These are phyloP conservation scores for Cordyceps farinosa DNA, from an alignment of 2,329 filamentous ascomycete species.

Conservation along the genomic window DNA sequence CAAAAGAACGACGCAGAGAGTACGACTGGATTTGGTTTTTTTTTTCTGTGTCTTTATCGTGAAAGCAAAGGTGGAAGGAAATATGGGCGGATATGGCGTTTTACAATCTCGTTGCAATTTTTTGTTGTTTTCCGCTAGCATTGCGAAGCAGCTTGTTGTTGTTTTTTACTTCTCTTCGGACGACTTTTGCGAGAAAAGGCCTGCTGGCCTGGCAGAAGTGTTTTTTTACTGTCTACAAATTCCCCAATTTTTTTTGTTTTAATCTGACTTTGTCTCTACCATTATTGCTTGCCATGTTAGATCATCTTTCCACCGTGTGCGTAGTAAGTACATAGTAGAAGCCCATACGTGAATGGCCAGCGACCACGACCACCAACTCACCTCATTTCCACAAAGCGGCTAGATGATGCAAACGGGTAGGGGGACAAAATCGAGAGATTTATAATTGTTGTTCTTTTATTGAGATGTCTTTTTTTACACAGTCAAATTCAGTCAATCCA, in stretches of 20 bases:
- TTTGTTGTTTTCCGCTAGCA: conserved; percentile 12
- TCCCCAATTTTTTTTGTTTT: not conserved
- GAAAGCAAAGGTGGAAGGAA: not conserved
- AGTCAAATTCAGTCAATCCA: not conserved
- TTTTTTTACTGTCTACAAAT: not conserved
- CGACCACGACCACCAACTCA: too few relatives aligned
- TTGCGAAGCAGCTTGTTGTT: conserved; percentile 8
- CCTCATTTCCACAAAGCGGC: too few relatives aligned
- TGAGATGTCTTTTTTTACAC: not conserved
- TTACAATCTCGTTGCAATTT: conserved; percentile 14
- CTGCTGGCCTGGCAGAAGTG: not conserved
- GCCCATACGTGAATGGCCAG: too few relatives aligned
- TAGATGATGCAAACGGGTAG: too few relatives aligned
- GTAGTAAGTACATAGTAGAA: not conserved
- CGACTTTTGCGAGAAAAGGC: not conserved
- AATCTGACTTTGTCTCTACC: not conserved
- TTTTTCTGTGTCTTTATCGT: not conserved
- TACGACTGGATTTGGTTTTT: not conserved
- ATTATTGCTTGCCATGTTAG: not conserved
- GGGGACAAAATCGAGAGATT: too few relatives aligned
- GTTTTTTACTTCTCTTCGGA: not conserved
- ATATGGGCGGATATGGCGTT: conserved; percentile 14
- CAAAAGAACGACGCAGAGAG: not conserved
- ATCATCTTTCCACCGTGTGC: not conserved
- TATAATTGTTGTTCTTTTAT: too few relatives aligned